Conservation (phyloP, 176 grass and related monocot genomes). For the Musa troglodytarum region DNA sequence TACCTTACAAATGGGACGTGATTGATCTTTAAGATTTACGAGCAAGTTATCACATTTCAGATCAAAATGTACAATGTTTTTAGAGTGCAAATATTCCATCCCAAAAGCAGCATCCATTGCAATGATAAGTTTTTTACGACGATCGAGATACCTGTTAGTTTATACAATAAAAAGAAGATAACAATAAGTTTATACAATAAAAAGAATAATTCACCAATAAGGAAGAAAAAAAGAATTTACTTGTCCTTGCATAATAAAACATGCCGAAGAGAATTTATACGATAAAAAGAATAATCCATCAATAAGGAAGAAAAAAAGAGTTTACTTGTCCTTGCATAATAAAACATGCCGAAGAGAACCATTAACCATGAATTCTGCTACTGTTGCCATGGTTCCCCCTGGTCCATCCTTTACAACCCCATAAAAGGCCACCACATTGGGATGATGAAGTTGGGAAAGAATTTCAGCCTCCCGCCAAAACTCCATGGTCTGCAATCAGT, state of each 20-base stretch:
- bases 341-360: conserved; percentile 90
- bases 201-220: conserved; percentile 1
- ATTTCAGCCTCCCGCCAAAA: conserved; percentile 98
- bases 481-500: conserved; percentile 56
- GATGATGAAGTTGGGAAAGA: conserved; percentile 85
- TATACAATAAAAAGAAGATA: conserved; percentile 21
- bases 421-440: conserved; percentile 92
- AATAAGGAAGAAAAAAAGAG: conserved; percentile 8
- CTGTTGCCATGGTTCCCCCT: conserved; percentile 78
- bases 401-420: conserved; percentile 81
- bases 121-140: conserved; percentile 79
- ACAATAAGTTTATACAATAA: neutral
- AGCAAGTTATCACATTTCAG: conserved; percentile 92
- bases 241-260: conserved; percentile 90
- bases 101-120: conserved; percentile 94
- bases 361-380: conserved; percentile 94
- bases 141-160: conserved; percentile 54
- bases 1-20: conserved; percentile 80
- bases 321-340: conserved; percentile 87
- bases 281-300: neutral
- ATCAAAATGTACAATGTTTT: conserved; percentile 95
- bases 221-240: conserved; percentile 31
- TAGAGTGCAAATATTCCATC: conserved; percentile 86
- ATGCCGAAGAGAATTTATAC: conserved; percentile 52
- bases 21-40: conserved; percentile 92